Conservation (phyloP, 1,139 yeast species). For the Hemisphaericaspora lyxosophila region DNA sequence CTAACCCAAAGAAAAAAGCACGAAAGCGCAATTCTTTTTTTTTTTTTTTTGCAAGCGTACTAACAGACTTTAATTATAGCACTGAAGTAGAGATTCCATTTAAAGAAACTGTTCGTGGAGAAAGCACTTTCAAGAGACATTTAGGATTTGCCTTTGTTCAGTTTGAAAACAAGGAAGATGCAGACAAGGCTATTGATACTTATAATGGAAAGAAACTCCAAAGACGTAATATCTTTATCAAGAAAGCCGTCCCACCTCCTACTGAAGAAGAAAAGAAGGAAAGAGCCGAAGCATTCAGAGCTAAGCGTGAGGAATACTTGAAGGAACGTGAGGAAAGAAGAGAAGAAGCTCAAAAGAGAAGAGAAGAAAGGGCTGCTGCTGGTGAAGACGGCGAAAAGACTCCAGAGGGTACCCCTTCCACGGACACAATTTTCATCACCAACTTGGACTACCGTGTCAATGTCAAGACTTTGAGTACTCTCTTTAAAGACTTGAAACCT, state of each 20-base stretch:
- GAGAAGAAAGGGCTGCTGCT: slow-evolving; percentile 16
- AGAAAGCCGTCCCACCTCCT: slow-evolving; percentile 54
- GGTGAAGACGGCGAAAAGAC: slow-evolving; percentile 13
- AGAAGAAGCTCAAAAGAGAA: slow-evolving; percentile 17
- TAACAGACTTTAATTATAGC: slow-evolving; percentile 13
- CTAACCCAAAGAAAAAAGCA: too few species aligned
- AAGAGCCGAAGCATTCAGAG: slow-evolving; percentile 37
- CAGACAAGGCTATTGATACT: slow-evolving; percentile 46
- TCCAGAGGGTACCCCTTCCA: slow-evolving; percentile 58
- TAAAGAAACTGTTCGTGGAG: slow-evolving; percentile 33
- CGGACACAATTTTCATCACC: slow-evolving; percentile 56
- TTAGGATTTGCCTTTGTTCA: slow-evolving; percentile 59
- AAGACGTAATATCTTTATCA: slow-evolving; percentile 48
- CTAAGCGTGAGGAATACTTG: slow-evolving; percentile 31
- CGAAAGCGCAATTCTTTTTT: too few species aligned
- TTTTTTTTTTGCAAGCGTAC: too few species aligned
- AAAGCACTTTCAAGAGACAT: slow-evolving; percentile 35
- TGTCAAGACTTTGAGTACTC: slow-evolving; percentile 41
- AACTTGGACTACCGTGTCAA: slow-evolving; percentile 53
- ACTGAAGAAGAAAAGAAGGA: slow-evolving; percentile 47
- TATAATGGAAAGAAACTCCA: slow-evolving; percentile 47
- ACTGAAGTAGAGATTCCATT: slow-evolving; percentile 44
- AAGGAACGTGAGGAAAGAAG: slow-evolving; percentile 21
- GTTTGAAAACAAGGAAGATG: slow-evolving; percentile 48
- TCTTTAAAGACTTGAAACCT: slow-evolving; percentile 50